phyloP scores from a whole-genome alignment of 163 green algal species.

The Scenedesmus sp. region DNA sequence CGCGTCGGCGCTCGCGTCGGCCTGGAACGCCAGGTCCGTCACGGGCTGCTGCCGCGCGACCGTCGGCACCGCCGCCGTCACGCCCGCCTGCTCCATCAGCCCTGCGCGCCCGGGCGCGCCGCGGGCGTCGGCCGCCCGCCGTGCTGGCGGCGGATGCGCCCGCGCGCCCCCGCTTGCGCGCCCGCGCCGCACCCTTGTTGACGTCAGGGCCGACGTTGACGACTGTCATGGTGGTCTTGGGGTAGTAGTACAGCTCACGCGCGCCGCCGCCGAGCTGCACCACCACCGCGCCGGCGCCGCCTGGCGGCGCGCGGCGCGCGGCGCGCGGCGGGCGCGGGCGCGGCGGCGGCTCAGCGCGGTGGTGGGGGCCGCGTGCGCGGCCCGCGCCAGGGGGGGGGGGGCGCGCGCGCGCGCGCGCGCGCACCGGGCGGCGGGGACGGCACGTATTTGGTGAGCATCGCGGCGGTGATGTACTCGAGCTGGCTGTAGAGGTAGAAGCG shows the following conservation, averaged over 20 bases:
- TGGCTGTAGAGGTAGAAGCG: constrained; percentile 62
- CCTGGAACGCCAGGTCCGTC: constrained; percentile 50
- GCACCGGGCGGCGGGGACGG: no score
- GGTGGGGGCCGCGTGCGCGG: no score
- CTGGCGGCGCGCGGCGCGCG: neutral
- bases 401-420: no score
- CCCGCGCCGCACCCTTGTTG: constrained; percentile 49
- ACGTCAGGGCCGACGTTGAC: constrained; percentile 60
- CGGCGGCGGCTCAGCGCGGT: no score
- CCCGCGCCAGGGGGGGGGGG: no score
- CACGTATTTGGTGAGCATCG: constrained; percentile 71
- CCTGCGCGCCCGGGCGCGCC: constrained; percentile 15
- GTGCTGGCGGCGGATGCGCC: no score
- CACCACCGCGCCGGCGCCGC: constrained; percentile 51
- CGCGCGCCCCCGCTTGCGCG: no score
- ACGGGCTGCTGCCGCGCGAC: constrained; percentile 41
- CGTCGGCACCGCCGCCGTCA: constrained; percentile 53
- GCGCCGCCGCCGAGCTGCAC: constrained; percentile 67
- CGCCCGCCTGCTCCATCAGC: constrained; percentile 69
- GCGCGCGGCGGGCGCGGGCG: no score
- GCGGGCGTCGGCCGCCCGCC: no score
- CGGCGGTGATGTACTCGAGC: constrained; percentile 71
- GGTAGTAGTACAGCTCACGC: constrained; percentile 79
- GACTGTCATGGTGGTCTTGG: constrained; percentile 62
- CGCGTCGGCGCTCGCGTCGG: constrained; percentile 47